Evolutionary conservation across 2,329 filamentous ascomycete species (phyloP), one percentile per base, ranked within the genome.

Genomic region (Cladophialophora psammophila): DNA sequence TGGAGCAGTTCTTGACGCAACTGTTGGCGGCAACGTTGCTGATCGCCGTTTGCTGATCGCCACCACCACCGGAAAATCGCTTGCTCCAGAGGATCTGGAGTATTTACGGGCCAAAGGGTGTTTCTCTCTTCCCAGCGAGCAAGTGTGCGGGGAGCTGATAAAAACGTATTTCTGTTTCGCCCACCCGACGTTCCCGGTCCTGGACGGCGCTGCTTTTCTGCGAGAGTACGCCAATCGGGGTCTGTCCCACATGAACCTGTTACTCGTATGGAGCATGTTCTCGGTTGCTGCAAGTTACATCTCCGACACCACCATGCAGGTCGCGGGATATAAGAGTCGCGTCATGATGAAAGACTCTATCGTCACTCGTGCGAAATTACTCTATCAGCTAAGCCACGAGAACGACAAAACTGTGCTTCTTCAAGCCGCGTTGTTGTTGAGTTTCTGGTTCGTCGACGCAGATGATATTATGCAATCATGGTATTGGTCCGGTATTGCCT

Each of bases 191-290:
- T 54, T 54, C 13, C 50, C 50, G 26, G 50, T 54, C 26, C 15
- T 54, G 18, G 50, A 54, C 13, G 26, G 50, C 8, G 7, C 50
- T 12, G 8, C 26, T 3, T 54, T 54, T 15, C 26, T 34, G 34
- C 50, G 50, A 34, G 50, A 54, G 9, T 54, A 54, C 50, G 26
- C 50, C 50, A 32, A 5, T 32, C 18, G 2, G 20, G 50, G 50
- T 7, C 18, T 32, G 18, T 54, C 50, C 6, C 18, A 54, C 18
- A 10, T 54, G 18, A 54, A 54, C 31, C 26, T 54, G 50, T 31
- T 54, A 26, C 50, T 54, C 13, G 18, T 54, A 54, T 54, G 50
- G 50, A 54, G 50, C 50, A 54, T 54, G 50, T 54, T 54, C 13
- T 54, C 50, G 7, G 50, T 54, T 26, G 50, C 50, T 13, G 50